phyloP scores from a whole-genome alignment of 345 rosid genomes.

The Orychophragmus violaceus region DNA sequence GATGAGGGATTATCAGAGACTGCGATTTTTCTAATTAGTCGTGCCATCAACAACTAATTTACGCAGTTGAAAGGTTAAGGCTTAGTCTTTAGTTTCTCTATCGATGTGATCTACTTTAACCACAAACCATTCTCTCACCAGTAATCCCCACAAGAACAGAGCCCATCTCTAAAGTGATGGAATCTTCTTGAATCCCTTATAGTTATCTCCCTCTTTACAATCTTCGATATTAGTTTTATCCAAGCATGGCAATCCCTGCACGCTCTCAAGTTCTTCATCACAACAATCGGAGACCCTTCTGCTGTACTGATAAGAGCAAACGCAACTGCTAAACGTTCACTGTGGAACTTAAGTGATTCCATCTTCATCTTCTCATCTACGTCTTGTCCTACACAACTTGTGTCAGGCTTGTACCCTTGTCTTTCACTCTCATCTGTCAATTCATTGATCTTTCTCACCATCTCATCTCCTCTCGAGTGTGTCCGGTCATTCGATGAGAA shows the following conservation, averaged over 20 bases:
- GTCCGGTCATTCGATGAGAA: conserved; percentile 58
- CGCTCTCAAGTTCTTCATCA: conserved; percentile 83
- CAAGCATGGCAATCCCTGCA: conserved; percentile 85
- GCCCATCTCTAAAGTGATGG: conserved; percentile 72
- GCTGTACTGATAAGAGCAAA: conserved; percentile 76
- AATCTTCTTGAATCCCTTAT: conserved; percentile 87
- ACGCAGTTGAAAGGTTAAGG: not conserved
- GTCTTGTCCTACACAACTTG: conserved; percentile 62
- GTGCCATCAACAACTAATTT: no score
- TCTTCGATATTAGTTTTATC: conserved; percentile 75
- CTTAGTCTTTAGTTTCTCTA: not conserved
- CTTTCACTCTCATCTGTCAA: conserved; percentile 50
- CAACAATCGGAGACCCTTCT: conserved; percentile 60
- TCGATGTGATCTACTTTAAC: not conserved
- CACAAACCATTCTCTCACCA: conserved; percentile 40
- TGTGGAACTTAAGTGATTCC: conserved; percentile 71
- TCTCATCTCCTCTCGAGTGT: conserved; percentile 54
- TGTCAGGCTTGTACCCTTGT: conserved; percentile 74
- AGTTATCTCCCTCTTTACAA: conserved; percentile 66
- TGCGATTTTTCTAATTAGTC: no score
- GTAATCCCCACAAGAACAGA: conserved; percentile 75
- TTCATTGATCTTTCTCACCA: conserved; percentile 44
- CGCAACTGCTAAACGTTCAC: conserved; percentile 79
- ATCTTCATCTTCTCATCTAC: conserved; percentile 52
- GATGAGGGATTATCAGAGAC: no score